phyloP scores from a whole-genome alignment of 352 stramenopile genomes.

The Thraustochytrium sp. region DNA sequence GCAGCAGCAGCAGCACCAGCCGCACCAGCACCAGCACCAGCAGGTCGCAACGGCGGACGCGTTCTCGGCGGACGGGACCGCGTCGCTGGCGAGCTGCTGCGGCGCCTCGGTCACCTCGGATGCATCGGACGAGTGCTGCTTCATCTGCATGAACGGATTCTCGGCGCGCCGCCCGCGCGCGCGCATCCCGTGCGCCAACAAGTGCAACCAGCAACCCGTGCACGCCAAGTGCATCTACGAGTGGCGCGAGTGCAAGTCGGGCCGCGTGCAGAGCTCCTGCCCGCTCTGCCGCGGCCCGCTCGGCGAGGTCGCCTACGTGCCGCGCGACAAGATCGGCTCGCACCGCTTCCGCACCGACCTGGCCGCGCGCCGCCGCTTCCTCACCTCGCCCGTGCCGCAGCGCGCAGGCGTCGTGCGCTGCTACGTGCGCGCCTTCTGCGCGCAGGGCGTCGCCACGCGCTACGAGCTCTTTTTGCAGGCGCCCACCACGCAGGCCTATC shows the following conservation, averaged over 20 bases:
- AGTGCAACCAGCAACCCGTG: conserved; percentile 32
- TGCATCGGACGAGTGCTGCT: conserved; percentile 3
- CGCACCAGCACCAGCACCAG: too few species aligned
- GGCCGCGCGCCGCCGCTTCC: not conserved
- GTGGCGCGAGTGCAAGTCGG: conserved; percentile 27
- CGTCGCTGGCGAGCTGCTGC: not conserved
- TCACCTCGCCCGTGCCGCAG: not conserved
- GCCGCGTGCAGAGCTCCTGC: not conserved
- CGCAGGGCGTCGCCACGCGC: not conserved
- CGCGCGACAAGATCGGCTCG: conserved; percentile 19
- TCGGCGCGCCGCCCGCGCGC: not conserved
- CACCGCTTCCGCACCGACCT: not conserved
- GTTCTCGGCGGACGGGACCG: not conserved
- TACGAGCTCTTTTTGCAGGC: conserved; percentile 41
- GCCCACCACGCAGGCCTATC: conserved; percentile 28
- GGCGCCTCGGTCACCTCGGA: not conserved
- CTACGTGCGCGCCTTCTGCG: conserved; percentile 38
- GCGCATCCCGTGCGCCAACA: conserved; percentile 11
- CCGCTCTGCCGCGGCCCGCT: conserved; percentile 34
- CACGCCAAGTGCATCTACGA: conserved; percentile 46
- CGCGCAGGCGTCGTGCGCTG: conserved; percentile 24
- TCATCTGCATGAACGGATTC: conserved; percentile 38
- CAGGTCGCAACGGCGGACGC: too few species aligned
- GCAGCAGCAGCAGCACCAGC: too few species aligned
- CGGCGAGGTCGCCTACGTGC: not conserved